Evolutionary conservation across 305 asterid species (phyloP), one percentile per base, ranked within the genome.

Genomic region (Rubia peregrina): DNA sequence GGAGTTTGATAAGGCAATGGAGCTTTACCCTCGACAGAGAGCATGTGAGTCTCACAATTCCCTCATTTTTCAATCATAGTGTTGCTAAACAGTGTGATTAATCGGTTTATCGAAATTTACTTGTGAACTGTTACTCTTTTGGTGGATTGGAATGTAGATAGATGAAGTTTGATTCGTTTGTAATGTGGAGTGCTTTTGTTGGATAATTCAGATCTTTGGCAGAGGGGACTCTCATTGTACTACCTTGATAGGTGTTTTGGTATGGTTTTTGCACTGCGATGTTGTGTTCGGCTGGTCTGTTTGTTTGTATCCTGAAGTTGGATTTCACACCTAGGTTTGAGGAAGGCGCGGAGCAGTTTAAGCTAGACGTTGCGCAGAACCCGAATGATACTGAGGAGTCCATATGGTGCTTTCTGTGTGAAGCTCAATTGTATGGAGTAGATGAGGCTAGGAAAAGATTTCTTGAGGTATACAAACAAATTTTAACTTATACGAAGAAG

Each of bases 381-480:
- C 98, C 98, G 12, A 88, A 89, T 76, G 98, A 91, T n/a, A 91
- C 96, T 1, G 98, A 91, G 75, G 98, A 91, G 83, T 89, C 96
- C 61, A 91, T 91, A 79, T 91, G 98, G 98, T 91, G 92, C 80
- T 91, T 88, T 80, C 90, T 91, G n/a, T 89, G 98, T 80, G 96
- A 91, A 83, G 90, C 96, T 76, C 95, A 84, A 75, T 66, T 86
- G 69, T 85, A 88, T 71, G 96, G 96, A 61, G 84, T 82, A 59
- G 87, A 83, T 77, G 95, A 89, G 83, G 95, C 96, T 61, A 86
- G 98, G 77, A 84, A 68, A 71, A 83, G 82, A 59, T 91, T 84
- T 83, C 84, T 91, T 62, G 89, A 88, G 95, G 96, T 87, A 77
- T 55, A 74, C 44, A n/a, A 41, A 38, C 30, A 5, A 22, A 67